phyloP scores from a whole-genome alignment of 768 basidiomycete genomes.

The Xerocomus potaroensis region DNA sequence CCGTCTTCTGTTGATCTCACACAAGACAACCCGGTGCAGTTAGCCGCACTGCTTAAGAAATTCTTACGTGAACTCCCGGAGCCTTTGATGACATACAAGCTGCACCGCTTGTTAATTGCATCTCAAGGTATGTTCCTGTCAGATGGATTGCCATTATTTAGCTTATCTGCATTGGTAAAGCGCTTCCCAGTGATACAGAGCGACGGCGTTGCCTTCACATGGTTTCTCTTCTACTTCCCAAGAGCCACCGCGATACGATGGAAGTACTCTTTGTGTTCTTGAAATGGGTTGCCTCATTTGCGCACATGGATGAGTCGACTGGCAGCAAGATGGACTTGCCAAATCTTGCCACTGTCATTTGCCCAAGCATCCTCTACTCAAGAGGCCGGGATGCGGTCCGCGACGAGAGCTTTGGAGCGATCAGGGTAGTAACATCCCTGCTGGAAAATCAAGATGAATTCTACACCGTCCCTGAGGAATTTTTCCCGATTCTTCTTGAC shows the following conservation, averaged over 20 bases:
- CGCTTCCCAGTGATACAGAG: conserved; percentile 72
- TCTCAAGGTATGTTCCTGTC: conserved; percentile 67
- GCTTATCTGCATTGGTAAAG: conserved; percentile 30
- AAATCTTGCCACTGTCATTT: conserved; percentile 95
- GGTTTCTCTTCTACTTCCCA: conserved; percentile 81
- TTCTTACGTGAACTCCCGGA: conserved; percentile 96
- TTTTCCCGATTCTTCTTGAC: conserved; percentile 80
- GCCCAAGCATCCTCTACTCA: conserved; percentile 95
- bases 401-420: conserved; percentile 90
- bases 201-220: conserved; percentile 82
- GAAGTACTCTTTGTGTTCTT: conserved; percentile 98
- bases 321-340: conserved; percentile 97
- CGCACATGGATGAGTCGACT: conserved; percentile 95
- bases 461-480: conserved; percentile 91
- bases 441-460: conserved; percentile 94
- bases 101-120: conserved; percentile 84
- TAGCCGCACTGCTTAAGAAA: conserved; percentile 95
- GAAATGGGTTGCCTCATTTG: conserved; percentile 99
- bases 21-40: conserved; percentile 93
- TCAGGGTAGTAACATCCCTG: conserved; percentile 79
- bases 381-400: conserved; percentile 78
- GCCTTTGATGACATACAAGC: conserved; percentile 90
- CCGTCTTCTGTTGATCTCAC: conserved; percentile 86
- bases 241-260: conserved; percentile 93
- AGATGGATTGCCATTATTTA: neutral